phyloP scores from a whole-genome alignment of 2,329 filamentous ascomycete genomes.

The Xylariaceae sp. region DNA sequence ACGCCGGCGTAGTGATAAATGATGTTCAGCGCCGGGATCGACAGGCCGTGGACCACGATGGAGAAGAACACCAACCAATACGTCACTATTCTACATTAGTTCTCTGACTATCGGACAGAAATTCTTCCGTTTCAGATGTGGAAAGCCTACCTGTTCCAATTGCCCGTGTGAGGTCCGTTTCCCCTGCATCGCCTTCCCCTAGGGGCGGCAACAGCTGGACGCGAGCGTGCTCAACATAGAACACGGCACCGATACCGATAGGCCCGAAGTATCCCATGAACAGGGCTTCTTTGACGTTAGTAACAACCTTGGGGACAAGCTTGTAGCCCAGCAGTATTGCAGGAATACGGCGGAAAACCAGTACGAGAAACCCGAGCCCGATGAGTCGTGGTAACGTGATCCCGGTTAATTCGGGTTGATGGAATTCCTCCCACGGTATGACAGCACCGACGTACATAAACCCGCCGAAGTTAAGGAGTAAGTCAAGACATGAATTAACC shows the following conservation, averaged over 20 bases:
- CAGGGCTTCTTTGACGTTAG: conserved; percentile 58
- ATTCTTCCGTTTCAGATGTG: too few species aligned
- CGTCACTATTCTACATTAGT: conserved; percentile 33
- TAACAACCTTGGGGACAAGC: conserved; percentile 54
- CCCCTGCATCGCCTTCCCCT: conserved; percentile 18
- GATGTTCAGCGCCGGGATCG: conserved; percentile 47
- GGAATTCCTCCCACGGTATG: conserved; percentile 59
- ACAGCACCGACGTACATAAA: conserved; percentile 62
- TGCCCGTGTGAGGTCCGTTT: conserved; percentile 40
- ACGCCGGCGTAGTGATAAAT: conserved; percentile 45
- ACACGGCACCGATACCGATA: conserved; percentile 75
- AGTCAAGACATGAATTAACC: conserved; percentile 61
- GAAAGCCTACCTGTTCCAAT: conserved; percentile 36
- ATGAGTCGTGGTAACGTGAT: conserved; percentile 55
- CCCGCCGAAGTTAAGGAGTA: conserved; percentile 62
- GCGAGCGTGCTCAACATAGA: conserved; percentile 63
- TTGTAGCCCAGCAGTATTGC: conserved; percentile 57
- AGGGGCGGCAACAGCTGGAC: conserved; percentile 42
- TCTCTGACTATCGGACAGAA: background rate
- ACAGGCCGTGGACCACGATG: conserved; percentile 50
- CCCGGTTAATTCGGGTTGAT: conserved; percentile 54
- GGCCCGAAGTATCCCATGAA: conserved; percentile 74
- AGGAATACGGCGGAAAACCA: conserved; percentile 60
- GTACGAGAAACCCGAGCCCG: conserved; percentile 53
- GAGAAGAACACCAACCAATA: conserved; percentile 48